phyloP scores from a whole-genome alignment of 768 basidiomycete genomes.

The Auricularia sp. region DNA sequence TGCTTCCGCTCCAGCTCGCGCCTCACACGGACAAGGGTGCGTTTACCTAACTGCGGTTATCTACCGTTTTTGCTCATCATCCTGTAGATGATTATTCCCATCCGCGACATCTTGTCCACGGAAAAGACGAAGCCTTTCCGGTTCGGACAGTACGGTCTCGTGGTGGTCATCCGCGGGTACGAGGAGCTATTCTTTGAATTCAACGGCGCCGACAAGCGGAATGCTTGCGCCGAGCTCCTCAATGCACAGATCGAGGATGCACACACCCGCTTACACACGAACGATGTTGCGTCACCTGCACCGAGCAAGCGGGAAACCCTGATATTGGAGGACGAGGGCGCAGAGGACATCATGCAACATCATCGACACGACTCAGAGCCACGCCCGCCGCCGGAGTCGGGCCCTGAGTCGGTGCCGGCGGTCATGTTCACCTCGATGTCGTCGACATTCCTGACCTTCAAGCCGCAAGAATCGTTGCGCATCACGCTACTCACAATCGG shows the following conservation, averaged over 20 bases:
- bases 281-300: conserved; percentile 21
- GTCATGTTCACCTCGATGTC: conserved; percentile 96
- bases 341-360: not conserved
- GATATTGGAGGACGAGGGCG: conserved; percentile 68
- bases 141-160: conserved; percentile 82
- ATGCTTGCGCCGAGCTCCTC: conserved; percentile 64
- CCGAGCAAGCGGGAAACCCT: conserved; percentile 52
- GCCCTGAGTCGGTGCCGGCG: conserved; percentile 51
- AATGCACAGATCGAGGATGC: conserved; percentile 74
- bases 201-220: conserved; percentile 64
- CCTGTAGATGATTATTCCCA: conserved; percentile 84
- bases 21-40: conserved; percentile 72
- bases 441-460: conserved; percentile 93
- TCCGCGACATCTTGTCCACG: conserved; percentile 74
- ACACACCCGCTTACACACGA: conserved; percentile 35
- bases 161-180: conserved; percentile 86
- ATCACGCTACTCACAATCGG: conserved; percentile 96
- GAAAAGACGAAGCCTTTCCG: conserved; percentile 82
- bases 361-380: conserved; percentile 27
- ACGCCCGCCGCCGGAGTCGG: conserved; percentile 38
- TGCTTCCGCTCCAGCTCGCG: conserved; percentile 90
- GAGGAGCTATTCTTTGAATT: conserved; percentile 99
- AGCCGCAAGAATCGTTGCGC: conserved; percentile 71
- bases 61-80: conserved; percentile 4
- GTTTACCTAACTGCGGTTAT: conserved; percentile 16